Evolutionary conservation across 23 red algal species (phyloP).

Genomic region (Rhodosorus marinus): DNA sequence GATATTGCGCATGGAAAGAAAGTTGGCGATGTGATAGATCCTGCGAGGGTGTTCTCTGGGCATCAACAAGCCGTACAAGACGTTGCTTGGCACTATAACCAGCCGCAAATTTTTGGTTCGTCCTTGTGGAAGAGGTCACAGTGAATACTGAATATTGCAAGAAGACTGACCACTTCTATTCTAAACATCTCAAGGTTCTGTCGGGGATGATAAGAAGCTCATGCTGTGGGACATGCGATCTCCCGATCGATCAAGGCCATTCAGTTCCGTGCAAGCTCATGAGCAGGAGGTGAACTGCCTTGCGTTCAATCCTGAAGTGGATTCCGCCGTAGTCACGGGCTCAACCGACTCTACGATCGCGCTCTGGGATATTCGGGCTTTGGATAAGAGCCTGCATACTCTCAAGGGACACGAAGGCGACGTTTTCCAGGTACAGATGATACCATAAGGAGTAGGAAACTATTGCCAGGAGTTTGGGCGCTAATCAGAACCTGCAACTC

Average conservation of each 20-base stretch:
- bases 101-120: neutral
- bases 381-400: conserved; percentile 57
- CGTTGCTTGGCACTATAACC: no score
- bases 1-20: no score
- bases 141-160: conserved; percentile 41
- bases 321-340: conserved; percentile 60
- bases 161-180: conserved; percentile 42
- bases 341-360: conserved; percentile 73
- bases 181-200: no score
- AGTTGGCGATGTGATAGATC: no score
- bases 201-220: conserved; percentile 75
- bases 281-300: conserved; percentile 87
- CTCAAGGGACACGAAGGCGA: conserved; percentile 79
- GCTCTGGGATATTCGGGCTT: conserved; percentile 81
- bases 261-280: conserved; percentile 56
- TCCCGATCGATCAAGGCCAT: conserved; percentile 19
- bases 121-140: neutral
- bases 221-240: conserved; percentile 79
- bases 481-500: no score
- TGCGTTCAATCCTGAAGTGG: conserved; percentile 88
- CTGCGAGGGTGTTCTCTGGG: no score
- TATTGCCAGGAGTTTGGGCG: no score
- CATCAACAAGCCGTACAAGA: no score
- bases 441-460: no score
- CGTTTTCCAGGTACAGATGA: no score